Percentiles rank a stretch among this genome's conserved stretches.
Evolutionary conservation across 306 rosid genomes (phyloP).

Genomic region (Quercus engelmannii): DNA sequence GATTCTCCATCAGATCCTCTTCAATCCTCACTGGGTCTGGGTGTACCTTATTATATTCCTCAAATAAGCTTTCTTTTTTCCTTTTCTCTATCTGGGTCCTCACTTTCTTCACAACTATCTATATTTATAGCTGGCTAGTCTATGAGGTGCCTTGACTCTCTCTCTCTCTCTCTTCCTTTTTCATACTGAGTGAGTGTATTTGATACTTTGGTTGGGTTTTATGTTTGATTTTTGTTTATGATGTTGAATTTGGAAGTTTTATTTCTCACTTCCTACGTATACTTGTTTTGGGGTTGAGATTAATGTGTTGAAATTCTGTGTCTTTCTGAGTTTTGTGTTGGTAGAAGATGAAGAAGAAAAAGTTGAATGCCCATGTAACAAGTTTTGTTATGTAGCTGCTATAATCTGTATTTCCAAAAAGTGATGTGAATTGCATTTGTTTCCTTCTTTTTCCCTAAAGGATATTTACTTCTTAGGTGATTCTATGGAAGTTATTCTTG

Average conservation of each 20-base stretch:
- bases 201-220: not conserved
- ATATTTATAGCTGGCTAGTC: not conserved
- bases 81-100: not conserved
- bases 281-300: not conserved
- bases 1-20: constrained; percentile 1
- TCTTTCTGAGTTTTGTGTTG: not conserved
- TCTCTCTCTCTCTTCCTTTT: not conserved
- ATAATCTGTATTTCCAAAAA: not conserved
- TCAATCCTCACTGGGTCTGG: not conserved
- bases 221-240: not conserved
- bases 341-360: not conserved
- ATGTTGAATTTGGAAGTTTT: not conserved
- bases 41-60: not conserved
- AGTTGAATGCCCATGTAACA: not conserved
- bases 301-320: not conserved
- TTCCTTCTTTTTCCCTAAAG: not conserved
- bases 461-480: too few species aligned
- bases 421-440: not conserved
- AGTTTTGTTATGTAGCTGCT: not conserved
- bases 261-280: not conserved
- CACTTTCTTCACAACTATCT: not conserved
- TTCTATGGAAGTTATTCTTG: not conserved
- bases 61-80: not conserved
- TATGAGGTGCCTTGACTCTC: constrained; percentile 22
- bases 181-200: not conserved